Evolutionary conservation across 2,329 filamentous ascomycete species (phyloP), one percentile per base, ranked within the genome.

Genomic region (Exophiala mesophila): DNA sequence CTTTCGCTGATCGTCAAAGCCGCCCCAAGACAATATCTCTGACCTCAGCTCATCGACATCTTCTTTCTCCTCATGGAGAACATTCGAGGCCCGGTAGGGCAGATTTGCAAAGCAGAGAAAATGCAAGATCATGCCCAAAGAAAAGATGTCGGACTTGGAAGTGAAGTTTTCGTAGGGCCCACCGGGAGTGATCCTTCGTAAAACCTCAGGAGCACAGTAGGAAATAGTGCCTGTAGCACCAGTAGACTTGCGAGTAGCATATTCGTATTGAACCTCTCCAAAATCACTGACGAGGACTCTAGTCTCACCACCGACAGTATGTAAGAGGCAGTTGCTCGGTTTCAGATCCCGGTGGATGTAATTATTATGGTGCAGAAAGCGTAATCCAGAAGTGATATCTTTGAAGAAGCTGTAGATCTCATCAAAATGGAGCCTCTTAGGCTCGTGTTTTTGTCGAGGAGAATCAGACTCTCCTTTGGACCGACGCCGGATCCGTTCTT

Each of bases 271-370:
- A 0, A 97, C 90, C 63, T 98, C 92, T 29, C 94, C 92, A 67
- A 98, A 98, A 61, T 98, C 92, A 61, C 90, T 97, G 43, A 98
- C 94, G 12, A 98, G 71, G 34, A 94, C 94, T 39, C 76, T 78
- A 8, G 88, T 69, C 29, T 80, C 82, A 35, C 75, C 76, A 17
- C 82, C 83, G 47, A 82, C 84, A 21, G 77, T 77, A 58, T 97
- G 89, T 1, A 98, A 68, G 3, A 98, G 73, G 57, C 94, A 98
- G 57, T 98, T 98, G 61, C 85, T 92, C 2, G 92, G 92, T 63
- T 98, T 98, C 18, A 98, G 72, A 62, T 98, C 92, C 42, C 92
- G 82, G 59, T 98, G 92, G 19, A 98, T 94, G 62, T 96, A 98
- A 53, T 88, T 90, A 55, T 90, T 86, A 2, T 76, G 77, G 58